These are phyloP conservation scores for Leccinum pallidistipes DNA, from an alignment of 1,284 basidiomycete genomes.

Conservation along the genomic window DNA sequence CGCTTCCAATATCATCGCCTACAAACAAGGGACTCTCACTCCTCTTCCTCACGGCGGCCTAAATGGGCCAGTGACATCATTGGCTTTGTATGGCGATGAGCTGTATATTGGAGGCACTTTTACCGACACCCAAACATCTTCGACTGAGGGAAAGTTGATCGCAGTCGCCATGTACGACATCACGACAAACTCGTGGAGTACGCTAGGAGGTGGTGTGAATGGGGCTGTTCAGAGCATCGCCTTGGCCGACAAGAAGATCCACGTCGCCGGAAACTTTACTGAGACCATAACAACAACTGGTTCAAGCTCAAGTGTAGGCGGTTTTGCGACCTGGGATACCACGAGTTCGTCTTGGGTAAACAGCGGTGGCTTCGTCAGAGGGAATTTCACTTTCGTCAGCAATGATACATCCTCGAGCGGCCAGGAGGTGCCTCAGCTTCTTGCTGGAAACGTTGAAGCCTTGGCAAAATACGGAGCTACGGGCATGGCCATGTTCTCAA, in stretches of 20 bases:
- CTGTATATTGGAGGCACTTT: constrained; percentile 90
- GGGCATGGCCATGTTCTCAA: constrained; percentile 71
- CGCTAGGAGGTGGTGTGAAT: constrained; percentile 63
- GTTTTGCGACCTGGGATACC: constrained; percentile 82
- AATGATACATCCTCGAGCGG: constrained; percentile 51
- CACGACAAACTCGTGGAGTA: constrained; percentile 62
- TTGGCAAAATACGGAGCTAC: constrained; percentile 64
- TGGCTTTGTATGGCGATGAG: constrained; percentile 57
- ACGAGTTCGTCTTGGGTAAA: constrained; percentile 65
- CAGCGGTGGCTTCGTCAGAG: constrained; percentile 71
- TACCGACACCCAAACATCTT: constrained; percentile 40
- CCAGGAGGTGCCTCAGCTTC: constrained; percentile 45
- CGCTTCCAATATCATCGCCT: constrained; percentile 73
- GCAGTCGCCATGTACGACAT: constrained; percentile 76
- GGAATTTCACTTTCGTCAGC: constrained; percentile 71
- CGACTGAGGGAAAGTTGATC: no score
- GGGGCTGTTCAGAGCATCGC: no score
- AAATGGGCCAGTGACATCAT: constrained; percentile 72
- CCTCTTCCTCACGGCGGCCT: constrained; percentile 60
- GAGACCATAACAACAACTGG: constrained; percentile 44
- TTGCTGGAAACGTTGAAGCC: constrained; percentile 63
- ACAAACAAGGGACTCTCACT: constrained; percentile 58
- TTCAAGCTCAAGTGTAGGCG: constrained; percentile 47
- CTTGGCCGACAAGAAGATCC: no score
- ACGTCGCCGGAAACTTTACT: constrained; percentile 42